Base-by-base conservation (phyloP, 2,329 filamentous ascomycete genomes). In the Fusarium verticillioides region DNA sequence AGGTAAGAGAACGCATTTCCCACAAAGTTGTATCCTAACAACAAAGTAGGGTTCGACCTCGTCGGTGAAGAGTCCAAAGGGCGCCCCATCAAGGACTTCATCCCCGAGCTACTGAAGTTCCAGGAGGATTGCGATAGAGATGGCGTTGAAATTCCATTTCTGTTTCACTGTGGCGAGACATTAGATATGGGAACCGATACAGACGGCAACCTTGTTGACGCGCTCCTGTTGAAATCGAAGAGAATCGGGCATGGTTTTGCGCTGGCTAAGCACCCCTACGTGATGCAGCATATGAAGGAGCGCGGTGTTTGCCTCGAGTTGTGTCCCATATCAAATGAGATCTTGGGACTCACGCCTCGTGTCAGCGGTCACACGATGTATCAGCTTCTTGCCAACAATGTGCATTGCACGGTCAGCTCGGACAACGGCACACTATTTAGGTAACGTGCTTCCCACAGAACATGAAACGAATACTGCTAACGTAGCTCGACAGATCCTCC, bases 141-240 rank as follows among this genome's bases (percentile, higher is more conserved):
- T 2, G 75, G 78, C 1, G 66, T 92, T 8, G 85, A 90, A 0
- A 92, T 94, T 6, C 92, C 92, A 0, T 93, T 94, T 77, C 83
- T 94, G 43, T 93, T 94, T 77, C 92, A 95, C 81, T 94, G 92
- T 72, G 93, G 92, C 30, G 93, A 95, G 82, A 93, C 92, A 2
- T 84, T 93, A 9, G 90, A 93, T 36, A 86, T 88, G 13, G 92
- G 91, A 42, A 87, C 86, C 30, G 87, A 90, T 9, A 86, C 87
- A 3, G 90, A 94, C 71, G 90, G 87, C 23, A 95, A 94, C 78
- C 83, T 95, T 1, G 85, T 91, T 56, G 92, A 94, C 70, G 91
- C 92, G 8, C 85, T 93, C 4, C 81, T 92, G 3, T 84, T 94
- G 5, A 85, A 88, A 19, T 86, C 91, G 4, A 92, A 90, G 81